phyloP scores from a whole-genome alignment of 331 rosid species.

The Phaseolus coccineus region DNA sequence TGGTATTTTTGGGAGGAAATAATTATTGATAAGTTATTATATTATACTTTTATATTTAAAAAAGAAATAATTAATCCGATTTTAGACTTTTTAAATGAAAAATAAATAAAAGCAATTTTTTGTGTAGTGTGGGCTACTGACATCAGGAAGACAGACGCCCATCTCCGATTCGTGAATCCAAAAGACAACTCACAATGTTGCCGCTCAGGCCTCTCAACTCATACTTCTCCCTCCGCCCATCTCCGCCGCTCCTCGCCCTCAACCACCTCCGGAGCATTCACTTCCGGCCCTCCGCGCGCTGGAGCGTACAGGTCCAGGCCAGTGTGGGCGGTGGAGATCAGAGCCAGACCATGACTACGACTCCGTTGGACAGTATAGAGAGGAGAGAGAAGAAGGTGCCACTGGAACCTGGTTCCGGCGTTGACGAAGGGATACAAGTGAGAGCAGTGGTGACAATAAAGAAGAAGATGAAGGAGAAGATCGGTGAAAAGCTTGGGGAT shows the following conservation, averaged over 20 bases:
- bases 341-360: constrained; percentile 29
- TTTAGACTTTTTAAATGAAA: too few relatives aligned
- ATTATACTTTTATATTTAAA: too few relatives aligned
- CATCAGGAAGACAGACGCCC: not conserved
- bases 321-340: constrained; percentile 65
- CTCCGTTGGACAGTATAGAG: constrained; percentile 54
- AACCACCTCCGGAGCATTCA: constrained; percentile 14
- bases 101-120: too few relatives aligned
- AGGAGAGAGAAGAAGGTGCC: constrained; percentile 37
- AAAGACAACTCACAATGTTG: constrained; percentile 44
- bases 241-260: constrained; percentile 31
- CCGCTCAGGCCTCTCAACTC: constrained; percentile 46
- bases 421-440: constrained; percentile 55
- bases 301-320: constrained; percentile 52
- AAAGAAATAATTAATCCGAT: too few relatives aligned
- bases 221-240: constrained; percentile 33
- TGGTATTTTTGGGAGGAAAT: too few relatives aligned
- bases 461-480: constrained; percentile 80
- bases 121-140: not conserved
- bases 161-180: not conserved
- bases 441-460: constrained; percentile 71
- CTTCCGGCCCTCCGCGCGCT: constrained; percentile 1
- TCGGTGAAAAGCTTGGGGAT: constrained; percentile 70
- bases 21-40: too few relatives aligned
- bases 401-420: not conserved